Evolutionary conservation across 176 grass and related monocot genomes (phyloP).

Genomic region (Chloris gayana): DNA sequence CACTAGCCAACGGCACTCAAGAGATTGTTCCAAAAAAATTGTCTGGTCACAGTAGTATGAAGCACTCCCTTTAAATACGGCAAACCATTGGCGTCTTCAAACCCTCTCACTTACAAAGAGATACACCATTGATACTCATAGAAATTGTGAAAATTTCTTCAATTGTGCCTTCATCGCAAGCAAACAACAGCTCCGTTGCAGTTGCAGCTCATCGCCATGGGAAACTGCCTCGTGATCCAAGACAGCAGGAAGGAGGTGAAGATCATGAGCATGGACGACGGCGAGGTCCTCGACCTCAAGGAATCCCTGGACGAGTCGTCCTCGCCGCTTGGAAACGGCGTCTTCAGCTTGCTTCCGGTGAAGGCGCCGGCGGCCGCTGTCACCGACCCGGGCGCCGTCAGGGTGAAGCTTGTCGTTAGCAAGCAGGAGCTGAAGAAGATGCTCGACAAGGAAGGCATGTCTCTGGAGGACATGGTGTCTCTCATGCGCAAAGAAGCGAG

Average conservation of each 20-base stretch:
- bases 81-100: not conserved
- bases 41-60: not conserved
- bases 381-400: slow-evolving; percentile 2
- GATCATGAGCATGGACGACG: slow-evolving; percentile 45
- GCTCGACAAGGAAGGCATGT: slow-evolving; percentile 48
- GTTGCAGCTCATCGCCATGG: slow-evolving; percentile 49
- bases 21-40: not conserved
- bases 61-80: slow-evolving; percentile 43
- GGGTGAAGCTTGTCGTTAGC: slow-evolving; percentile 73
- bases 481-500: slow-evolving; percentile 41
- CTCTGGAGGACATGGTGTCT: slow-evolving; percentile 49
- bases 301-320: not conserved
- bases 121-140: too few relatives aligned
- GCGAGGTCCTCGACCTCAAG: slow-evolving; percentile 14
- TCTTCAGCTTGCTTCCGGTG: not conserved
- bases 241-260: slow-evolving; percentile 42
- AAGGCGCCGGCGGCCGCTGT: too few relatives aligned
- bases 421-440: slow-evolving; percentile 74
- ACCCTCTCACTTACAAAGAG: not conserved
- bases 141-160: too few relatives aligned
- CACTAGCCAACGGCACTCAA: slow-evolving; percentile 20
- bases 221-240: slow-evolving; percentile 66
- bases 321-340: not conserved
- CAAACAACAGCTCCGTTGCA: not conserved
- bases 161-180: not conserved